Base-by-base conservation (phyloP, 805 yeast species). In the Blastobotrys americana region DNA sequence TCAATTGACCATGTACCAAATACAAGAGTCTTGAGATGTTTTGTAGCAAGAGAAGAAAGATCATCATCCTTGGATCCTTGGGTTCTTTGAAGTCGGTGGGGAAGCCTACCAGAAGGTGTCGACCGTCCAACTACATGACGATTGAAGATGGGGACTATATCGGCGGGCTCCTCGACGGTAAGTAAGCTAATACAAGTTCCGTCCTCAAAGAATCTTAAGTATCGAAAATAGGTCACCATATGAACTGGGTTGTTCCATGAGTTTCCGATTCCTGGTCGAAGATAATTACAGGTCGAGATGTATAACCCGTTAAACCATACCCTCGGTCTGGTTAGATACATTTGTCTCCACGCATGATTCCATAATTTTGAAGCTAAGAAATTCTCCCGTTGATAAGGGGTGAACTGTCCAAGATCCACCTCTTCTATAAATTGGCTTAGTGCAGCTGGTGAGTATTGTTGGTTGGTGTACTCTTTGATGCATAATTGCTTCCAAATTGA, bases 171-270 rank as follows among this genome's bases (percentile, higher is more conserved):
- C 44, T 77, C 70, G 2, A 82, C 74, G 0, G 94, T 76, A 21
- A 86, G 71, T 22, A 84, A 71, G 57, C 83, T 77, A 36, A 84
- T 65, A 48, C 86, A 82, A 1, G 74, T 67, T 0, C 97, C 97
- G 56, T 84, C 83, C 0, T 81, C 80, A 59, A 73, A 84, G 57
- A 90, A 88, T 50, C 97, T 70, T 28, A 82, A 64, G 61, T 88
- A 93, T 50, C 98, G 68, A 59, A 86, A 90, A 58, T 90, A 90
- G 0, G 96, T 85, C 34, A 90, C 84, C 59, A 87, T 78, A 53
- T 85, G 78, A 17, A 84, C 76, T 1, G 96, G 96, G 48, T 78
- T 77, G 37, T 72, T 63, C 82, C 93, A 78, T 4, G 84, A 72
- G 5, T 78, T 73, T 42, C 80, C 72, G 2, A 84, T 82, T 31